Percentiles rank a stretch among this genome's conserved stretches.
These are phyloP conservation scores for Mycena sp. DNA, from an alignment of 1,284 basidiomycete species.

Conservation along the genomic window DNA sequence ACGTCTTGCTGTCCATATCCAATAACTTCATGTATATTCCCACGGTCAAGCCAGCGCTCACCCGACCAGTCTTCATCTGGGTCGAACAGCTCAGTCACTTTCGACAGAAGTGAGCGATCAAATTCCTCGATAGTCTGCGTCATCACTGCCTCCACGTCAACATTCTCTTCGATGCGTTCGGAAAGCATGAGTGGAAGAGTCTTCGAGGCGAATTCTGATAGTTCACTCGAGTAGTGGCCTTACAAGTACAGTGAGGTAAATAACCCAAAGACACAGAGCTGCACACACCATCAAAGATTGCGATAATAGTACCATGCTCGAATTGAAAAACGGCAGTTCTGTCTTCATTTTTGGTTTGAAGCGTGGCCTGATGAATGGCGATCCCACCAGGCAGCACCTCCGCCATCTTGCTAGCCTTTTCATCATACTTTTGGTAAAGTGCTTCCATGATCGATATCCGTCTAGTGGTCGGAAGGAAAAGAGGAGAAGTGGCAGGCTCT, in stretches of 20 bases:
- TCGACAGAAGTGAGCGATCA: conserved; percentile 13
- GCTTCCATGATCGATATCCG: too few species aligned
- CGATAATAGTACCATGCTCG: conserved; percentile 16
- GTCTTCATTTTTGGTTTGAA: conserved; percentile 15
- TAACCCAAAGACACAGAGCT: too few species aligned
- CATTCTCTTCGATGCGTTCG: conserved; percentile 7
- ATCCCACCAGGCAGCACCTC: too few species aligned
- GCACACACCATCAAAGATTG: conserved; percentile 23
- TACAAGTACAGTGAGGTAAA: background rate
- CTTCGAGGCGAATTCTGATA: conserved; percentile 7
- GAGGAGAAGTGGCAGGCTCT: too few species aligned
- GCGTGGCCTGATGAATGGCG: conserved; percentile 5
- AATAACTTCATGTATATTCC: conserved; percentile 5
- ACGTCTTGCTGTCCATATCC: conserved; percentile 1
- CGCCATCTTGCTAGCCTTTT: too few species aligned
- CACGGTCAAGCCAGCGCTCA: conserved; percentile 5
- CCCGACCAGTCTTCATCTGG: conserved; percentile 15
- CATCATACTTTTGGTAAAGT: too few species aligned
- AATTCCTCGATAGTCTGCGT: conserved; percentile 24
- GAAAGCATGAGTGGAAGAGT: conserved; percentile 14
- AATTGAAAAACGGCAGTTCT: conserved; percentile 10
- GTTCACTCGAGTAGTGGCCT: conserved; percentile 20
- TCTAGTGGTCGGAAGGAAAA: too few species aligned
- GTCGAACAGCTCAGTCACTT: conserved; percentile 2
- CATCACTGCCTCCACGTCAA: conserved; percentile 13